Percentiles rank a stretch among this genome's conserved stretches.
Evolutionary conservation across 306 rosid genomes (phyloP).

Genomic region (Macrotyloma uniflorum): DNA sequence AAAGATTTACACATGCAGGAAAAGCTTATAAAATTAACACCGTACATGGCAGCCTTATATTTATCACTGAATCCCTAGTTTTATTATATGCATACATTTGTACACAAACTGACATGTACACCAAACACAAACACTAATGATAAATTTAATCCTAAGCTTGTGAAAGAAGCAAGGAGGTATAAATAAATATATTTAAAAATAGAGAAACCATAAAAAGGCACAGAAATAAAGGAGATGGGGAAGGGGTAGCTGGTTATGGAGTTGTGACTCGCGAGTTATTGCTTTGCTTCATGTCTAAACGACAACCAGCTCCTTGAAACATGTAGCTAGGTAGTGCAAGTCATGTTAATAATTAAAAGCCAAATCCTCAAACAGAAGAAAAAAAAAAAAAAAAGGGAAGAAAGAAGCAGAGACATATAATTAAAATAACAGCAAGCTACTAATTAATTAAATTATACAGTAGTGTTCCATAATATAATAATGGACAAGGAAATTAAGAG

Average conservation of each 20-base stretch:
- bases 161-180: conserved; percentile 5
- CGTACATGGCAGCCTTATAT: not conserved
- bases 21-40: conserved; percentile 23
- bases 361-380: conserved; percentile 43
- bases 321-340: conserved; percentile 25
- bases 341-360: not conserved
- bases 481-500: conserved; percentile 33
- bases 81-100: not conserved
- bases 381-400: no score
- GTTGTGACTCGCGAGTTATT: not conserved
- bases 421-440: not conserved
- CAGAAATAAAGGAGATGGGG: conserved; percentile 12
- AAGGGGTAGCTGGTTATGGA: not conserved
- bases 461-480: conserved; percentile 22
- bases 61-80: conserved; percentile 17
- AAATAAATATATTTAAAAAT: not conserved
- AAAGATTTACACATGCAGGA: not conserved
- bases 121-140: conserved; percentile 1
- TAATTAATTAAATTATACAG: not conserved
- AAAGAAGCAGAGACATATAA: not conserved
- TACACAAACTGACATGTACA: not conserved
- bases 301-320: conserved; percentile 30
- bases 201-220: conserved; percentile 18
- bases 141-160: not conserved
- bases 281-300: conserved; percentile 33